These are phyloP conservation scores for Graphiopsis chlorocephala DNA, from an alignment of 2,329 filamentous ascomycete species.

Conservation along the genomic window DNA sequence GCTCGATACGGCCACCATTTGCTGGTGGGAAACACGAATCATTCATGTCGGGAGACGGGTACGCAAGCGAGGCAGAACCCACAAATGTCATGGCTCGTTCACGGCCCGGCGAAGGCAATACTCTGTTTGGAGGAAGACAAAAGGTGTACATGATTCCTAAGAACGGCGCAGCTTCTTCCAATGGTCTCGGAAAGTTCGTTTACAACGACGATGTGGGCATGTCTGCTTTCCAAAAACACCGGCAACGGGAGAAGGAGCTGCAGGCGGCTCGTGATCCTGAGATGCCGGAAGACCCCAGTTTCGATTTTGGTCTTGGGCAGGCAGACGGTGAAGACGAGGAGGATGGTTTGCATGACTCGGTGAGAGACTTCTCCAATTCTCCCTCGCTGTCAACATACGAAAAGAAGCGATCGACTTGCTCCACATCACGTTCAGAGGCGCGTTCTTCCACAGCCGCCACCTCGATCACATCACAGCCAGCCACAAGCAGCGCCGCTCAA, in stretches of 20 bases:
- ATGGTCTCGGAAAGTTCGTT: slow-evolving; percentile 64
- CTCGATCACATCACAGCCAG: slow-evolving; percentile 72
- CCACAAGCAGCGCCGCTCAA: slow-evolving; percentile 33
- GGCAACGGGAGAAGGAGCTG: slow-evolving; percentile 55
- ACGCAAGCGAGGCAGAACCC: slow-evolving; percentile 64
- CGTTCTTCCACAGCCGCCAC: slow-evolving; percentile 85
- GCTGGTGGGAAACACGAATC: slow-evolving; percentile 63
- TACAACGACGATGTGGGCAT: slow-evolving; percentile 85
- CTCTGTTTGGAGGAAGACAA: slow-evolving; percentile 89
- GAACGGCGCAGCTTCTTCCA: slow-evolving; percentile 36
- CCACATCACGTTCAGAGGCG: slow-evolving; percentile 67
- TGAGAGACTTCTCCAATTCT: slow-evolving; percentile 44
- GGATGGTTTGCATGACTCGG: slow-evolving; percentile 48
- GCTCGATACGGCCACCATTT: slow-evolving; percentile 58
- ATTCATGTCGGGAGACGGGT: slow-evolving; percentile 59
- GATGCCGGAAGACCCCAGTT: slow-evolving; percentile 29
- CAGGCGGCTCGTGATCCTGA: slow-evolving; percentile 34
- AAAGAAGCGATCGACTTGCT: slow-evolving; percentile 75
- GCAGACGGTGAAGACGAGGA: slow-evolving; percentile 38
- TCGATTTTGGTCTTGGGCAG: slow-evolving; percentile 35
- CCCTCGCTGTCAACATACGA: slow-evolving; percentile 63
- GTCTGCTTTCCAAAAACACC: slow-evolving; percentile 79
- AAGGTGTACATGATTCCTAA: slow-evolving; percentile 86
- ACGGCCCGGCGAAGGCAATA: slow-evolving; percentile 84
- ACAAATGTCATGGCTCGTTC: slow-evolving; percentile 78